Evolutionary conservation across 1,139 yeast genomes (phyloP).

Genomic region (Geotrichum cucujoidarum): DNA sequence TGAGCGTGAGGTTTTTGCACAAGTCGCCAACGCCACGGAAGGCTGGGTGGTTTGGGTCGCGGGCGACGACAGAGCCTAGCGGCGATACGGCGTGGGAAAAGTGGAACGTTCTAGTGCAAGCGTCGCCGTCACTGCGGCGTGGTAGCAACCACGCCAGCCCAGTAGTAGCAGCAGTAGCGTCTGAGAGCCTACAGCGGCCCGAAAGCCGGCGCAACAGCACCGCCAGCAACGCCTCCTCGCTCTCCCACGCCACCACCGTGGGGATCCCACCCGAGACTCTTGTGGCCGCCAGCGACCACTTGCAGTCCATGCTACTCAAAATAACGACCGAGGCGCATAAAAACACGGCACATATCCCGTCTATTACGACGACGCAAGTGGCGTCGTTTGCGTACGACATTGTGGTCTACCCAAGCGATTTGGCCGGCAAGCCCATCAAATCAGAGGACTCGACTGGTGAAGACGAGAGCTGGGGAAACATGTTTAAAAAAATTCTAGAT

Average conservation of each 20-base stretch:
- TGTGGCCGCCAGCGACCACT: slow-evolving; percentile 22
- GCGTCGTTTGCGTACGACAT: slow-evolving; percentile 63
- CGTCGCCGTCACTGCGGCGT: no score
- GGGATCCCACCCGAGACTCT: background rate
- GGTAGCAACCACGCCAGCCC: no score
- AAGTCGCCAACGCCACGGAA: background rate
- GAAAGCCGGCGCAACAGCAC: background rate
- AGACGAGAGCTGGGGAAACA: slow-evolving; percentile 33
- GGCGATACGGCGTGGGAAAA: background rate
- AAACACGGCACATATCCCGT: slow-evolving; percentile 66
- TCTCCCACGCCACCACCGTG: background rate
- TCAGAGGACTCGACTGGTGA: background rate
- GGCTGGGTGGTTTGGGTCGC: slow-evolving; percentile 1
- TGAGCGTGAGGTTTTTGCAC: background rate
- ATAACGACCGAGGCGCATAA: slow-evolving; percentile 51
- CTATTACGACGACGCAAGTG: slow-evolving; percentile 60
- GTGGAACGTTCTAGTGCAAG: background rate
- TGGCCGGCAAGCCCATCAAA: background rate
- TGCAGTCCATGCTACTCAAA: slow-evolving; percentile 43
- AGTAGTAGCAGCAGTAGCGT: background rate
- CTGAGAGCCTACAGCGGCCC: no score
- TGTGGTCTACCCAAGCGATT: slow-evolving; percentile 24
- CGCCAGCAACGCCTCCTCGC: background rate
- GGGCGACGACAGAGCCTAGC: background rate
- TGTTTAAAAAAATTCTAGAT: slow-evolving; percentile 34